These are phyloP conservation scores for Teunomyces atbi DNA, from an alignment of 805 yeast genomes.

Conservation along the genomic window DNA sequence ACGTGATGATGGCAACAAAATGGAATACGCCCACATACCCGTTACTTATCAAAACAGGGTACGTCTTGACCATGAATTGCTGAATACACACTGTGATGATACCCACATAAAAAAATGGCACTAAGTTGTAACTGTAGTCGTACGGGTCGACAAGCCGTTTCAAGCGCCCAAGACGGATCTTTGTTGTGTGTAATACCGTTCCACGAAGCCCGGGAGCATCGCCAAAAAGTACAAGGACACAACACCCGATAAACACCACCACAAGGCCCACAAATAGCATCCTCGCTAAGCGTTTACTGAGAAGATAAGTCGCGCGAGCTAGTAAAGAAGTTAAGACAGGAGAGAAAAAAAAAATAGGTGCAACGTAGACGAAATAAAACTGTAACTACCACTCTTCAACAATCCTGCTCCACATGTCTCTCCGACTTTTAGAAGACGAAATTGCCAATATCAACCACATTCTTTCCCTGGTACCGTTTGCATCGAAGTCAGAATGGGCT, in stretches of 20 bases:
- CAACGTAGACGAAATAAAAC: constrained; percentile 1
- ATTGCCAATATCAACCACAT: constrained; percentile 25
- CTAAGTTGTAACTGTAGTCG: constrained; percentile 37
- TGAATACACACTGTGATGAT: constrained; percentile 34
- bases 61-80: constrained; percentile 31
- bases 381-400: not conserved
- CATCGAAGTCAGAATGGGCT: constrained; percentile 13
- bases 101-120: constrained; percentile 41
- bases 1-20: constrained; percentile 23
- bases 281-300: not conserved
- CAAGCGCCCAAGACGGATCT: constrained; percentile 12
- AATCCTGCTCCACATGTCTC: not conserved
- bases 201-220: constrained; percentile 44
- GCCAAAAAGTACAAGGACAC: constrained; percentile 44
- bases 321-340: not conserved
- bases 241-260: constrained; percentile 12
- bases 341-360: not conserved
- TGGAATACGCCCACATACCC: constrained; percentile 8
- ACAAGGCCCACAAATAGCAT: constrained; percentile 3
- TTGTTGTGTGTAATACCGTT: constrained; percentile 29
- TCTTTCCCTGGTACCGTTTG: constrained; percentile 35
- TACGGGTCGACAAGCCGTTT: constrained; percentile 17
- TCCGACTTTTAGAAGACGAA: constrained; percentile 21
- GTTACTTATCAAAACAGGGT: constrained; percentile 9
- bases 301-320: not conserved